Percentiles rank a stretch among this genome's conserved stretches.
Conservation (phyloP, 768 basidiomycete species). For the Collybia nuda region DNA sequence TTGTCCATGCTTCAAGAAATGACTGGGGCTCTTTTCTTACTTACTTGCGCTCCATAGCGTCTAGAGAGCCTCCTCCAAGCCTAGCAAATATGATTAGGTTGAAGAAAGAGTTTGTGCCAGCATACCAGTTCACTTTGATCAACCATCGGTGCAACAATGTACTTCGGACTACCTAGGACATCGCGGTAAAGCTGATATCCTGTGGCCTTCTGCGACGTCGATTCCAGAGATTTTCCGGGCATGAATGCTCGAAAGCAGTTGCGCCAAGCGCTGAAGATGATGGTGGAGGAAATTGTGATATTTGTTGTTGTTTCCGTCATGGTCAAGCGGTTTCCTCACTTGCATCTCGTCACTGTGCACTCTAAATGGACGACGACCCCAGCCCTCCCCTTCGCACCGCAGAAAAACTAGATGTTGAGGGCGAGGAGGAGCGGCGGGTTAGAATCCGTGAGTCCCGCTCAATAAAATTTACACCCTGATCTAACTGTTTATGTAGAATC, state of each 20-base stretch:
- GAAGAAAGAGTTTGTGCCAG: conserved; percentile 9
- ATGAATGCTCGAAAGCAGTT: not conserved
- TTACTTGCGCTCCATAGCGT: conserved; percentile 78
- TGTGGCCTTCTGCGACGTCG: conserved; percentile 40
- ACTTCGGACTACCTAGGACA: conserved; percentile 82
- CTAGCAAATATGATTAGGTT: conserved; percentile 36
- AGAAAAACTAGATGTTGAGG: conserved; percentile 1
- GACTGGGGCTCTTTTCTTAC: conserved; percentile 10
- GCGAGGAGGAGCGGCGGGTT: conserved; percentile 2
- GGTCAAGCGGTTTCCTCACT: too few species aligned
- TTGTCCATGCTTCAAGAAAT: not conserved
- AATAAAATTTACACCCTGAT: not conserved
- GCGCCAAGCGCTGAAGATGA: conserved; percentile 8
- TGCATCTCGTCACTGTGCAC: too few species aligned
- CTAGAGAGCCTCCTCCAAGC: conserved; percentile 88
- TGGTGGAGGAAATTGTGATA: not conserved
- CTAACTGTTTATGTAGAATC: not conserved
- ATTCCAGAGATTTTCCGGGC: conserved; percentile 2
- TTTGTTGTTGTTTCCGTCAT: not conserved
- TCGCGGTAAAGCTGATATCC: conserved; percentile 86
- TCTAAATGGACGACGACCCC: not conserved
- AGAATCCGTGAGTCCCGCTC: conserved; percentile 1
- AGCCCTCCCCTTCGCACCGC: not conserved
- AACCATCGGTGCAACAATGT: conserved; percentile 96
- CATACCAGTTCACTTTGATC: conserved; percentile 95